Conservation (phyloP, 805 yeast genomes). For the Starmerella geochares region DNA sequence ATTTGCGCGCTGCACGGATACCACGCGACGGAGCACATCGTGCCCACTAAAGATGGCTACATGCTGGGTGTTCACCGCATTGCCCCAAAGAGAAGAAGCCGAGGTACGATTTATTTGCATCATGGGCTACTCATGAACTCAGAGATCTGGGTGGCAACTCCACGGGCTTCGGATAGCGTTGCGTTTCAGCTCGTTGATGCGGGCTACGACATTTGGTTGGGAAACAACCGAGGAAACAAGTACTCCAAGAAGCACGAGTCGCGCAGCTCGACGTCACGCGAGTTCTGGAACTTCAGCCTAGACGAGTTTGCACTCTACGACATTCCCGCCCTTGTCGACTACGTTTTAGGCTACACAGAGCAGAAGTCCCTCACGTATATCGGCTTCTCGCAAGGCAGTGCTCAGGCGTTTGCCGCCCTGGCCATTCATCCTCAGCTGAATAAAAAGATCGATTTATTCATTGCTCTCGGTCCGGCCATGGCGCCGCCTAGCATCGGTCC, state of each 20-base stretch:
- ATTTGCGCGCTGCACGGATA: conserved; percentile 64
- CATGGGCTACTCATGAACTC: conserved; percentile 87
- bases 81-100: conserved; percentile 2
- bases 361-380: conserved; percentile 48
- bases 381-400: conserved; percentile 91
- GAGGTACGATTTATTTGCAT: conserved; percentile 63
- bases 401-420: conserved; percentile 80
- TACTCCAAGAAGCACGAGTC: conserved; percentile 69
- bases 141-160: conserved; percentile 62
- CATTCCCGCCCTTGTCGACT: conserved; percentile 73
- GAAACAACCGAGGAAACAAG: conserved; percentile 76
- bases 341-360: conserved; percentile 48
- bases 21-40: conserved; percentile 62
- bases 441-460: conserved; percentile 43
- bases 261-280: conserved; percentile 36
- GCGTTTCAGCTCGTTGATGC: conserved; percentile 70
- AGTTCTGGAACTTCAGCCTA: conserved; percentile 81
- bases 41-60: conserved; percentile 67
- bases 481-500: conserved; percentile 79
- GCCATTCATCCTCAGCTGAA: conserved; percentile 56
- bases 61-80: conserved; percentile 66
- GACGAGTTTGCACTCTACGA: conserved; percentile 90
- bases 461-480: conserved; percentile 90
- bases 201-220: conserved; percentile 91
- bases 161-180: conserved; percentile 43